phyloP scores from a whole-genome alignment of 345 rosid species.

The Ricinus communis region DNA sequence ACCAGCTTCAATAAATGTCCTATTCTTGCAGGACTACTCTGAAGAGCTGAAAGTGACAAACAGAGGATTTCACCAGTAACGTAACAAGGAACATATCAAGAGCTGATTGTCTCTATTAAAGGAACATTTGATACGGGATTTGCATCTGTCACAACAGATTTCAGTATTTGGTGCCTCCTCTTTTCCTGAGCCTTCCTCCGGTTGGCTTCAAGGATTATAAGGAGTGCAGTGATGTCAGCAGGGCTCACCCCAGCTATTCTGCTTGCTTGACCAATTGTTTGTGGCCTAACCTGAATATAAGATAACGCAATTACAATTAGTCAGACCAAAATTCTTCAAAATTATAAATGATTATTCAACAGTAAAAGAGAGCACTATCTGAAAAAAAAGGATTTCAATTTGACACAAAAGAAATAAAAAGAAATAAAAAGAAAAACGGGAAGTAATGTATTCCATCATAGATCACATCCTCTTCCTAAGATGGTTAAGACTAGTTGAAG shows the following conservation, averaged over 20 bases:
- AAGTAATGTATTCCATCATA: background rate
- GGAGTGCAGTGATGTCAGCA: constrained; percentile 89
- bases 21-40: background rate
- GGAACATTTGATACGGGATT: constrained; percentile 22
- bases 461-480: background rate
- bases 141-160: constrained; percentile 37
- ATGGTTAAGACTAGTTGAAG: background rate
- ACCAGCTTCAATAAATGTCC: background rate
- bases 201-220: constrained; percentile 76
- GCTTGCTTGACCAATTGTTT: constrained; percentile 90
- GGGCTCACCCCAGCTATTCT: constrained; percentile 97
- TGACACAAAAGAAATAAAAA: too few relatives aligned
- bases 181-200: constrained; percentile 58
- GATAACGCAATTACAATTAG: constrained; percentile 4
- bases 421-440: too few relatives aligned
- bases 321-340: background rate
- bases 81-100: constrained; percentile 16
- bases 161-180: constrained; percentile 51
- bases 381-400: background rate
- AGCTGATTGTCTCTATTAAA: constrained; percentile 30
- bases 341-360: background rate
- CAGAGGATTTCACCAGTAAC: background rate
- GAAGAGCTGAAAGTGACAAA: background rate
- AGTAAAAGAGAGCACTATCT: background rate
- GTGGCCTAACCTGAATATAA: constrained; percentile 77